phyloP scores from a whole-genome alignment of 2,329 filamentous ascomycete genomes.

The Microsporum ferrugineum region DNA sequence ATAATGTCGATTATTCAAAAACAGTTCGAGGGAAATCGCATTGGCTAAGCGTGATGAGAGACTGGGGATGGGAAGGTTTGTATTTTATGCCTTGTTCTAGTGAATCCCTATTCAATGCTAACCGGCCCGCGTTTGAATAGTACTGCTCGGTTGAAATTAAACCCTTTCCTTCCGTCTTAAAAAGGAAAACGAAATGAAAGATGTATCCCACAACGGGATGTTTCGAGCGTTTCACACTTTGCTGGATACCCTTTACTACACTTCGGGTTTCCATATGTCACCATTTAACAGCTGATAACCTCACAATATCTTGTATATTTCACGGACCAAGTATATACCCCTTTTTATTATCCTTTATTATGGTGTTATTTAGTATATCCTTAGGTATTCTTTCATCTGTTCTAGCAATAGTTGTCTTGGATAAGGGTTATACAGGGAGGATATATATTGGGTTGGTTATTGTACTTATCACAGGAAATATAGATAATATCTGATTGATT shows the following conservation, averaged over 20 bases:
- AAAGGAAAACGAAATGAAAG: too few species aligned
- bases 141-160: not conserved
- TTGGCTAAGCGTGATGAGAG: constrained; percentile 61
- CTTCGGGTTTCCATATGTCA: constrained; percentile 22
- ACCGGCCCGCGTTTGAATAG: not conserved
- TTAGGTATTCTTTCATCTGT: not conserved
- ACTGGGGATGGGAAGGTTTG: constrained; percentile 60
- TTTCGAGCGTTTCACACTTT: not conserved
- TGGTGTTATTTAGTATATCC: not conserved
- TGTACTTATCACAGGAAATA: not conserved
- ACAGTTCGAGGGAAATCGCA: constrained; percentile 56
- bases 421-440: too few species aligned
- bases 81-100: not conserved
- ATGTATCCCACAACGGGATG: too few species aligned
- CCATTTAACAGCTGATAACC: not conserved
- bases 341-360: not conserved
- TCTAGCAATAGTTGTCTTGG: too few species aligned
- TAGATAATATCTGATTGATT: not conserved
- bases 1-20: constrained; percentile 46
- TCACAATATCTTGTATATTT: not conserved
- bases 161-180: not conserved
- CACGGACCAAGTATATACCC: not conserved
- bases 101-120: not conserved
- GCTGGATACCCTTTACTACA: not conserved
- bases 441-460: not conserved